These are phyloP conservation scores for Porodaedalea pini DNA, from an alignment of 1,284 basidiomycete species.

Conservation along the genomic window DNA sequence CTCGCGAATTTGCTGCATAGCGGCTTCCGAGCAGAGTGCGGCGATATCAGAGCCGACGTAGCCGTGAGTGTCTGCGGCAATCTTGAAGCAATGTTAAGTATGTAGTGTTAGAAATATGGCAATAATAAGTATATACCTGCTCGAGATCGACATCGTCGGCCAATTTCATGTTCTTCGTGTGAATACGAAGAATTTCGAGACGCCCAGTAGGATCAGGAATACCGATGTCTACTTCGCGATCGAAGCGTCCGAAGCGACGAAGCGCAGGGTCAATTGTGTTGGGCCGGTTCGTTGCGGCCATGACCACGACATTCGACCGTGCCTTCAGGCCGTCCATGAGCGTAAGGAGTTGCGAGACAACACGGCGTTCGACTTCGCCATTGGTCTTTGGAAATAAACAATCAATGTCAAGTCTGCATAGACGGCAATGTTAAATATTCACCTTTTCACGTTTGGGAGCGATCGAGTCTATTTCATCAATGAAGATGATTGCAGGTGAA, in stretches of 20 bases:
- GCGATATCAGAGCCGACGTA: constrained; percentile 99
- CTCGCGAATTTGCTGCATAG: constrained; percentile 98
- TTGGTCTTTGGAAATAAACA: constrained; percentile 64
- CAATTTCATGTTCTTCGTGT: constrained; percentile 99
- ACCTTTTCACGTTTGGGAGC: constrained; percentile 99
- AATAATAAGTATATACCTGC: constrained; percentile 51
- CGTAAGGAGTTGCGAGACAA: constrained; percentile 96
- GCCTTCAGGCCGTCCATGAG: constrained; percentile 99
- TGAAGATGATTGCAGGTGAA: constrained; percentile 99
- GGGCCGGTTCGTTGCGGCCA: constrained; percentile 98
- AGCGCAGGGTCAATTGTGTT: constrained; percentile 99
- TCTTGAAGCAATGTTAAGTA: constrained; percentile 42
- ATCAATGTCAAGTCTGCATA: constrained; percentile 15
- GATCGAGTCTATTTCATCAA: constrained; percentile 98
- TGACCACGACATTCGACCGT: constrained; percentile 97
- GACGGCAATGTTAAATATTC: constrained; percentile 23
- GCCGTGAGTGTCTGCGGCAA: constrained; percentile 98
- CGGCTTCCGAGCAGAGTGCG: constrained; percentile 93
- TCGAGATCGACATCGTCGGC: constrained; percentile 98
- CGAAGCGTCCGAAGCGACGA: constrained; percentile 97
- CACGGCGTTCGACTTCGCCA: constrained; percentile 98
- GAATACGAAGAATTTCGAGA: constrained; percentile 96
- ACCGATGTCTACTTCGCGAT: constrained; percentile 98
- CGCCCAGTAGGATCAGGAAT: constrained; percentile 99
- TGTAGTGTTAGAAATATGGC: constrained; percentile 8